phyloP scores from a whole-genome alignment of 2,329 filamentous ascomycete species.

The Aspergillus tubingensis region DNA sequence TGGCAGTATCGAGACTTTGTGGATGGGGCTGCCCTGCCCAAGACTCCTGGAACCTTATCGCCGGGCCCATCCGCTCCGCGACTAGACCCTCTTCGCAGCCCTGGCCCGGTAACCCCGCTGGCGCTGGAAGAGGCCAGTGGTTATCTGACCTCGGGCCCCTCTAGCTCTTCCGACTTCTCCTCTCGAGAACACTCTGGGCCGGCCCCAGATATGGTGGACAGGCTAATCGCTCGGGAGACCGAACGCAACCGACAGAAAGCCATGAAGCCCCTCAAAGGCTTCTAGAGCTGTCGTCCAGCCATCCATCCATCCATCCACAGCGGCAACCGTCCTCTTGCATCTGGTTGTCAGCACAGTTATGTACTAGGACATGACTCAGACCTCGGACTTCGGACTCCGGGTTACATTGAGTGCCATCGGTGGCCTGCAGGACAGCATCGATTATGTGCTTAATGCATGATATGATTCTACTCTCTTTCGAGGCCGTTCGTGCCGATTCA shows the following conservation, averaged over 20 bases:
- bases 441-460: neutral
- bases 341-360: too few relatives aligned
- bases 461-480: neutral
- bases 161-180: conserved; percentile 20
- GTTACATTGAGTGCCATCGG: neutral
- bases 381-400: neutral
- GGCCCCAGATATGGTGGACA: conserved; percentile 36
- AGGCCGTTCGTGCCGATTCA: neutral
- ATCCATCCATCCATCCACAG: neutral
- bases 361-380: neutral
- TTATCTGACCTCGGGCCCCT: conserved; percentile 42
- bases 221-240: conserved; percentile 36
- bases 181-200: conserved; percentile 29
- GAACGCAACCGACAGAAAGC: conserved; percentile 33
- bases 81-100: conserved; percentile 48
- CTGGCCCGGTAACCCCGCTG: conserved; percentile 50
- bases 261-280: conserved; percentile 30
- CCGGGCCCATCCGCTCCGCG: conserved; percentile 47
- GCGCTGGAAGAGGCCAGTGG: conserved; percentile 44
- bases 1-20: conserved; percentile 48
- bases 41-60: conserved; percentile 27
- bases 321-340: neutral
- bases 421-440: neutral
- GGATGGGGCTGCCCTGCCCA: conserved; percentile 36
- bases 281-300: conserved; percentile 20